Evolutionary conservation across 1,284 basidiomycete species (phyloP).

Genomic region (Cerrena zonata): DNA sequence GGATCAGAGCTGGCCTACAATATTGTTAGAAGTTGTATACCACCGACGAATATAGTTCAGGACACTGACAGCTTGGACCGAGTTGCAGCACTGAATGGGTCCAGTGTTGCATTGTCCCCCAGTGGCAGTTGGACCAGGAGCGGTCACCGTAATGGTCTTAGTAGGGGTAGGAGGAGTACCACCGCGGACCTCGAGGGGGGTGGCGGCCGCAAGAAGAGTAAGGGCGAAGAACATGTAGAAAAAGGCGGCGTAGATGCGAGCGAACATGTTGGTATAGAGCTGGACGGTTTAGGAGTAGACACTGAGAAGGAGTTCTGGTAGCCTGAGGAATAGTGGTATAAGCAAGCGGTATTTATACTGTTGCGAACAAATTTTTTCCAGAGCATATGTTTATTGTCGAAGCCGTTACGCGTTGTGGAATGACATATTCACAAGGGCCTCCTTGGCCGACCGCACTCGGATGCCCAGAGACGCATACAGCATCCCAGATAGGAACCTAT

Average conservation of each 20-base stretch:
- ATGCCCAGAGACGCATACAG: too few species aligned
- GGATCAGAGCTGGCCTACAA: background rate
- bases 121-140: background rate
- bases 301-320: background rate
- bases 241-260: constrained; percentile 4
- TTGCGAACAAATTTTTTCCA: background rate
- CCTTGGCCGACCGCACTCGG: background rate
- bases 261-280: constrained; percentile 8
- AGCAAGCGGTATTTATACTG: background rate
- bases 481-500: too few species aligned
- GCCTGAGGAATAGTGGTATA: background rate
- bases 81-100: constrained; percentile 12
- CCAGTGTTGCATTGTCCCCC: constrained; percentile 9
- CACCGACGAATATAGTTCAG: too few species aligned
- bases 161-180: constrained; percentile 7
- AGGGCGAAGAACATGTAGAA: constrained; percentile 2
- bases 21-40: too few species aligned
- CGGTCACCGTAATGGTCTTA: constrained; percentile 1
- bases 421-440: background rate
- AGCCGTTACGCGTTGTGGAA: background rate
- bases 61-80: constrained; percentile 4
- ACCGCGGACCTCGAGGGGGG: constrained; percentile 4
- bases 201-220: constrained; percentile 13
- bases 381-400: background rate
- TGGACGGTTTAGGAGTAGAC: too few species aligned